Conservation (phyloP, 148 eudicot species). For the Vaccinium darrowii region DNA sequence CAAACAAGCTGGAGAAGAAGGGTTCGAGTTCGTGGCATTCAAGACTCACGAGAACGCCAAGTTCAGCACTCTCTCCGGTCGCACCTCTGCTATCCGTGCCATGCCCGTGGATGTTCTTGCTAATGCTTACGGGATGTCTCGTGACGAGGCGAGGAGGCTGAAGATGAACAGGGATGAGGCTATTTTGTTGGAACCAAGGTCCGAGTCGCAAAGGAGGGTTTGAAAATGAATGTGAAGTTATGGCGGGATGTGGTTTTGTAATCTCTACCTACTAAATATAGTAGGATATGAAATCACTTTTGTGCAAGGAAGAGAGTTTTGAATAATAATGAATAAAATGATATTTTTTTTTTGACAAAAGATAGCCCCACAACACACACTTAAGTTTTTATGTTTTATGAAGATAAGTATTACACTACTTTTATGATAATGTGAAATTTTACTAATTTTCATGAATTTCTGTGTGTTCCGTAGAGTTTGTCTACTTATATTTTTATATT, state of each 20-base stretch:
- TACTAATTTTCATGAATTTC: too few relatives aligned
- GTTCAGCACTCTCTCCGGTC: slow-evolving; percentile 54
- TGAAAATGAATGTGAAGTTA: not conserved
- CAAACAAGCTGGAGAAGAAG: slow-evolving; percentile 57
- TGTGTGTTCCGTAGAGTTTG: too few relatives aligned
- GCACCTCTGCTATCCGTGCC: slow-evolving; percentile 57
- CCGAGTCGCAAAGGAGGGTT: not conserved
- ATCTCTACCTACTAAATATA: not conserved
- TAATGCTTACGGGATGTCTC: slow-evolving; percentile 48
- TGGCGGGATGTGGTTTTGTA: slow-evolving; percentile 10
- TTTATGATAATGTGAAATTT: too few relatives aligned
- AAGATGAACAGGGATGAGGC: slow-evolving; percentile 55
- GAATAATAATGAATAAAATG: not conserved
- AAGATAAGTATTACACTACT: too few relatives aligned
- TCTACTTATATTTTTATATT: too few relatives aligned
- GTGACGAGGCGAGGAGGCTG: slow-evolving; percentile 43
- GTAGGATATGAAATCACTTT: not conserved
- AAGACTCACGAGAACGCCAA: slow-evolving; percentile 67
- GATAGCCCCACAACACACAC: too few relatives aligned
- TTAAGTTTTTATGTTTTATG: too few relatives aligned
- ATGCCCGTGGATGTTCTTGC: slow-evolving; percentile 54
- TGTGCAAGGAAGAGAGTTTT: not conserved
- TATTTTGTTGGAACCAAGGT: slow-evolving; percentile 35
- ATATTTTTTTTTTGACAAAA: not conserved
- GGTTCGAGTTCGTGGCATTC: slow-evolving; percentile 73